phyloP scores from a whole-genome alignment of 352 stramenopile genomes.

The Pythium brassicae region DNA sequence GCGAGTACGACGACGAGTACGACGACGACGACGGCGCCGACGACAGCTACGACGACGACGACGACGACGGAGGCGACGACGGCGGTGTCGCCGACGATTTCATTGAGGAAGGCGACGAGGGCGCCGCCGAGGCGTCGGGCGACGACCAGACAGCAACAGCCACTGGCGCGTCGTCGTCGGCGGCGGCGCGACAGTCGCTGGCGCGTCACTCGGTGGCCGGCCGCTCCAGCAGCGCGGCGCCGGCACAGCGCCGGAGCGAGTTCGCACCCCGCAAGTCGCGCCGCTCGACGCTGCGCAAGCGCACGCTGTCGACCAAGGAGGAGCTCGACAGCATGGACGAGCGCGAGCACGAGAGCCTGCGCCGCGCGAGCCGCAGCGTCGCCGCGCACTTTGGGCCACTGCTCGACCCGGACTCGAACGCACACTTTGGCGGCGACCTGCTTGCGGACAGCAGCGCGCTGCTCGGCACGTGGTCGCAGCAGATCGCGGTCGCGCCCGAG shows the following conservation, averaged over 20 bases:
- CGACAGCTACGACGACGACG: conserved; percentile 18
- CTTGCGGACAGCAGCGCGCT: conserved; percentile 50
- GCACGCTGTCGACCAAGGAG: conserved; percentile 35
- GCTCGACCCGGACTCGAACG: conserved; percentile 60
- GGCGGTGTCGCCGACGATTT: conserved; percentile 27
- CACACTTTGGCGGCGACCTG: conserved; percentile 54
- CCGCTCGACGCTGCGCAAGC: conserved; percentile 8
- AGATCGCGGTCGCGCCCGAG: conserved; percentile 37
- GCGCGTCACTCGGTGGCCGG: too few species aligned
- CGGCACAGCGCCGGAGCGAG: conserved; percentile 7
- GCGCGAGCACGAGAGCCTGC: conserved; percentile 56
- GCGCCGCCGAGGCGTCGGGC: background rate
- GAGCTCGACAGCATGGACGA: conserved; percentile 66
- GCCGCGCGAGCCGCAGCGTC: conserved; percentile 53
- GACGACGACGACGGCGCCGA: conserved; percentile 38
- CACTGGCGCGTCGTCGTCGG: too few species aligned
- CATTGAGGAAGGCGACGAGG: conserved; percentile 6
- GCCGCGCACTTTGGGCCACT: conserved; percentile 63
- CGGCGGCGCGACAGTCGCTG: too few species aligned
- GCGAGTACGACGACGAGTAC: conserved; percentile 46
- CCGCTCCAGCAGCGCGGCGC: too few species aligned
- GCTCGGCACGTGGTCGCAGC: conserved; percentile 66
- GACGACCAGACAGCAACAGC: conserved; percentile 9
- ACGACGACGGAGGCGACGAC: conserved; percentile 32
- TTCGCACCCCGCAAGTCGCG: conserved; percentile 13